phyloP scores from a whole-genome alignment of 495 filamentous ascomycete species.

The Talaromyces adpressus region DNA sequence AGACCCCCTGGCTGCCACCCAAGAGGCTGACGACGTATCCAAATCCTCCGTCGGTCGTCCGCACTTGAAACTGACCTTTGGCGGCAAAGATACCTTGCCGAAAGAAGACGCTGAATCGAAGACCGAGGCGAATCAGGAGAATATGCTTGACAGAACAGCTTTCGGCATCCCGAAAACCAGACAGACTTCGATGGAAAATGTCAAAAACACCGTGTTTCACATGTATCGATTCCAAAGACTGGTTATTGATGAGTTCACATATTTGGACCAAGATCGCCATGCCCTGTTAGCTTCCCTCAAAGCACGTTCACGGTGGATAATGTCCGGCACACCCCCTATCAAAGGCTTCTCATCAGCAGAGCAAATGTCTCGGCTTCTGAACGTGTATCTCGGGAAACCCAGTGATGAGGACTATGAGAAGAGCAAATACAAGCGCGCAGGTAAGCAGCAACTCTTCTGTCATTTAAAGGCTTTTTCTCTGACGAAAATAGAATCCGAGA shows the following conservation, averaged over 20 bases:
- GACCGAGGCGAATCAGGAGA: background rate
- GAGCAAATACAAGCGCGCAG: slow-evolving; percentile 24
- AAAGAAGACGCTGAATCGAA: background rate
- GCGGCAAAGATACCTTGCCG: background rate
- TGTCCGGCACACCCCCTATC: slow-evolving; percentile 60
- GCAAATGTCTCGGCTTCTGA: slow-evolving; percentile 46
- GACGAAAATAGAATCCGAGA: slow-evolving; percentile 32
- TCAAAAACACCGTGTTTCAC: slow-evolving; percentile 41
- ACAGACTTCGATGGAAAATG: background rate
- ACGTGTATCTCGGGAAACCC: slow-evolving; percentile 46
- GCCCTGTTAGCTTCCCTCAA: slow-evolving; percentile 25
- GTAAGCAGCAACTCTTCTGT: slow-evolving; percentile 14
- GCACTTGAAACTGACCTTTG: background rate
- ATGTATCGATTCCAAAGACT: slow-evolving; percentile 55
- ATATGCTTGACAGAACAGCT: background rate
- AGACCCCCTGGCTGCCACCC: background rate
- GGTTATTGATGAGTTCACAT: slow-evolving; percentile 65
- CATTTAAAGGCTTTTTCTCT: background rate
- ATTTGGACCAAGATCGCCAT: slow-evolving; percentile 33
- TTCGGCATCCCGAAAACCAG: slow-evolving; percentile 19
- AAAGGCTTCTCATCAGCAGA: slow-evolving; percentile 53
- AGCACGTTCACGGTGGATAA: slow-evolving; percentile 54
- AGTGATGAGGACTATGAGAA: slow-evolving; percentile 32
- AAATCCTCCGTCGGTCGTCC: background rate
- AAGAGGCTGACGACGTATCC: slow-evolving; percentile 3